Evolutionary conservation across 1,139 yeast genomes (phyloP).

Genomic region (Citeromyces hawaiiensis): DNA sequence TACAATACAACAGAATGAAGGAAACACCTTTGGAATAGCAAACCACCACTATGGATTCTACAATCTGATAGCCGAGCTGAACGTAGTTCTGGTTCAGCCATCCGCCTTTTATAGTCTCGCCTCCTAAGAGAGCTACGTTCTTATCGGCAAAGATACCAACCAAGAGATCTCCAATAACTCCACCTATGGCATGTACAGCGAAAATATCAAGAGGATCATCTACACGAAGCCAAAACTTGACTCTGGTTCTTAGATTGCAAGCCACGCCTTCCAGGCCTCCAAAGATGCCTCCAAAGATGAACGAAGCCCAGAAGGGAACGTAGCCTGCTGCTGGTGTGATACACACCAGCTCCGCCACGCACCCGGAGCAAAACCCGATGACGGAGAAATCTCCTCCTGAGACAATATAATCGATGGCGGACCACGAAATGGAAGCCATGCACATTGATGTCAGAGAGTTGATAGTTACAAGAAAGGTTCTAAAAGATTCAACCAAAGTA

Average conservation of each 20-base stretch:
- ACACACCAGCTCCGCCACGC: conserved; percentile 16
- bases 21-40: conserved; percentile 25
- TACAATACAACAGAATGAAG: conserved; percentile 23
- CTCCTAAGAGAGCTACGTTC: conserved; percentile 8
- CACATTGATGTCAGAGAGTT: conserved; percentile 9
- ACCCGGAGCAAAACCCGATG: conserved; percentile 17
- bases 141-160: conserved; percentile 59
- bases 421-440: conserved; percentile 10
- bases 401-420: conserved; percentile 8
- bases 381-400: conserved; percentile 10
- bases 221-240: conserved; percentile 57
- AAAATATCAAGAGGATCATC: conserved; percentile 96
- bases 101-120: conserved; percentile 23
- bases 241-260: conserved; percentile 52
- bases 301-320: conserved; percentile 15
- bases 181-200: conserved; percentile 92
- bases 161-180: conserved; percentile 67
- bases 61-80: conserved; percentile 32
- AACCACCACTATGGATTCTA: conserved; percentile 27
- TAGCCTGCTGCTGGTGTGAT: conserved; percentile 19
- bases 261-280: conserved; percentile 14
- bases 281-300: too few species aligned
- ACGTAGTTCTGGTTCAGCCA: conserved; percentile 34
- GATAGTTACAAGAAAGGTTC: conserved; percentile 6
- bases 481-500: conserved; percentile 20